Evolutionary conservation across 2,329 filamentous ascomycete species (phyloP), one percentile per base, ranked within the genome.

Genomic region (Cytospora mali): DNA sequence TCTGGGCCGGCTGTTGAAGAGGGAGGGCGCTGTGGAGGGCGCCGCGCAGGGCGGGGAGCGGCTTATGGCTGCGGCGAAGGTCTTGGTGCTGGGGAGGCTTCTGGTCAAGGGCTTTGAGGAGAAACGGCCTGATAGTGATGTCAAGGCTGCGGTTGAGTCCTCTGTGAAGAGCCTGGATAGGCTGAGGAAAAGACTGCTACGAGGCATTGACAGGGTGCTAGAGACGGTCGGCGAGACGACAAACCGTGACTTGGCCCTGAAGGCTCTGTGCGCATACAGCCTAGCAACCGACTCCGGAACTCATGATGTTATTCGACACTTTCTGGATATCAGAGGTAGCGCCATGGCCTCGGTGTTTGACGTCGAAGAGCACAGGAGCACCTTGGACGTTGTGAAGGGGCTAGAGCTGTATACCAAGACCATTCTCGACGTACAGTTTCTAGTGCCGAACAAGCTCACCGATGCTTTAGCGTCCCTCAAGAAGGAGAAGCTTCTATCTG

Each of bases 241-340:
- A 64, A 68, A 81, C 68, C 69, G 81, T 62, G 70, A 80, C 64
- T 80, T 84, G 25, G 81, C 95, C 18, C 79, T 94, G 14, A 88
- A 92, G 68, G 87, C 89, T 0, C 81, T 97, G 68, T 90, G 88
- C 61, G 93, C 93, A 0, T 93, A 93, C 73, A 93, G 92, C 65
- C 80, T 98, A 56, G 86, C 88, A 1, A 93, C 90, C 3, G 96
- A 86, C 70, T 92, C 90, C 0, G 90, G 92, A 0, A 87, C 91
- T 0, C 87, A 85, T 62, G 93, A 97, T 72, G 89, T 92, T 0
- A 75, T 97, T 58, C 81, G 86, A 9, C 88, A 95, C 75, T 94
- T 97, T 69, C 82, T 96, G 55, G 83, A 87, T 57, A 84, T 93
- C 9, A 83, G 94, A 51, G 83, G 85, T 48, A 85, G 90, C 62